Base-by-base conservation (phyloP, 1,284 basidiomycete genomes). In the Ustanciosporium gigantosporum region DNA sequence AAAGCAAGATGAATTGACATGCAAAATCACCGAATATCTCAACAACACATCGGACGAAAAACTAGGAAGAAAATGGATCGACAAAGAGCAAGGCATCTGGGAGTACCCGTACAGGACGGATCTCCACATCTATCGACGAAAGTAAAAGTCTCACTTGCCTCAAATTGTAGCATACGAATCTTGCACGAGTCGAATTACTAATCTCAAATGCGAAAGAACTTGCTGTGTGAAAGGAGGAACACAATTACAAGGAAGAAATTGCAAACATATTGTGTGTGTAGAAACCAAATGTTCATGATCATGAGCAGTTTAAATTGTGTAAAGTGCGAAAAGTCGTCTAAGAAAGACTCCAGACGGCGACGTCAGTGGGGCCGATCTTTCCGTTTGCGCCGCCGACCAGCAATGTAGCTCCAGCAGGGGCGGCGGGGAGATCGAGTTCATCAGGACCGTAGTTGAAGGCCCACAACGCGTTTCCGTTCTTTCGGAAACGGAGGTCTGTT, bases 61-160 rank as follows among this genome's bases (percentile, higher is more conserved):
- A 35, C 43, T 66, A 1, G 68, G 65, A 2, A 46, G 70, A 17
- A 51, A 42, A 19, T 74, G 73, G 73, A 62, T 76, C 50, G 70
- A 76, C 47, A 41, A 69, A 45, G 41, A 56, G 19, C 42, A 62
- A 21, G 68, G 72, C 16, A 35, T 71, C 6, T 76, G 66, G 61
- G 66, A 66, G 20, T 76, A 76, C 15, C 60, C 60, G 15, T 64
- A 64, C 32, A 41, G 43, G 34, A 52, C 59, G 13, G 67, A 70
- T 38, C 45, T 70, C 8, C 46, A 41, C 46, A 47, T 70, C 37
- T 70, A 68, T 50, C 59, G 50, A 24, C 56, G 47, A 5, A 47
- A 40, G 25, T 69, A 36, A 35, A n/a, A n/a, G n/a, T n/a, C n/a
- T n/a, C 15, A 15, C 17, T 34, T 31, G n/a, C n/a, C n/a, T n/a